Evolutionary conservation across 1,284 basidiomycete species (phyloP).

Genomic region (Cryptococcus depauperatus): DNA sequence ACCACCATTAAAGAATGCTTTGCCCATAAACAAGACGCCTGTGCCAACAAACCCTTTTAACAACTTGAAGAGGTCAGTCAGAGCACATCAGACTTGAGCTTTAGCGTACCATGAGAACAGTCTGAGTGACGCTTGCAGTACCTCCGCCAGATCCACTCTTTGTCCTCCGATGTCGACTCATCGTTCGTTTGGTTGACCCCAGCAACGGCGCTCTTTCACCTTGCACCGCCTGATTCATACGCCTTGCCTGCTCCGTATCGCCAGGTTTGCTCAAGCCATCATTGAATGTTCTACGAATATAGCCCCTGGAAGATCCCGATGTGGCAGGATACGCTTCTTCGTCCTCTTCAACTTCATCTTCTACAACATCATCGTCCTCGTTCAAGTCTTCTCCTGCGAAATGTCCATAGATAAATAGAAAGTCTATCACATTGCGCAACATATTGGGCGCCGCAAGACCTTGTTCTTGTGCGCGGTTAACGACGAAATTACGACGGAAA

Average conservation of each 20-base stretch:
- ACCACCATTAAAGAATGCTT: constrained; percentile 59
- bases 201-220: constrained; percentile 37
- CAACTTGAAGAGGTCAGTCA: constrained; percentile 50
- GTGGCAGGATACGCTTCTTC: constrained; percentile 21
- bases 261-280: no score
- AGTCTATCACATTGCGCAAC: constrained; percentile 82
- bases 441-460: constrained; percentile 57
- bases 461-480: constrained; percentile 60
- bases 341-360: constrained; percentile 47
- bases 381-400: constrained; percentile 93
- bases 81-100: not conserved
- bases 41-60: constrained; percentile 95
- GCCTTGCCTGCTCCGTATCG: not conserved
- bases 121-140: constrained; percentile 78
- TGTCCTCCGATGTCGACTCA: constrained; percentile 52
- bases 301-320: constrained; percentile 42
- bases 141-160: constrained; percentile 52
- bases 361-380: constrained; percentile 63
- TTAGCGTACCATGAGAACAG: constrained; percentile 70
- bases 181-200: constrained; percentile 32
- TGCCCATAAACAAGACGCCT: constrained; percentile 90
- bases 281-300: constrained; percentile 7
- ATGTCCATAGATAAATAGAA: constrained; percentile 84
- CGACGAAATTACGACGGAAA: constrained; percentile 78
- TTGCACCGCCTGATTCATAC: not conserved